A percentile compares a stretch with the other conserved stretches of the same genome.
Conservation (phyloP, 768 basidiomycete genomes). For the Kondoa malvinella region DNA sequence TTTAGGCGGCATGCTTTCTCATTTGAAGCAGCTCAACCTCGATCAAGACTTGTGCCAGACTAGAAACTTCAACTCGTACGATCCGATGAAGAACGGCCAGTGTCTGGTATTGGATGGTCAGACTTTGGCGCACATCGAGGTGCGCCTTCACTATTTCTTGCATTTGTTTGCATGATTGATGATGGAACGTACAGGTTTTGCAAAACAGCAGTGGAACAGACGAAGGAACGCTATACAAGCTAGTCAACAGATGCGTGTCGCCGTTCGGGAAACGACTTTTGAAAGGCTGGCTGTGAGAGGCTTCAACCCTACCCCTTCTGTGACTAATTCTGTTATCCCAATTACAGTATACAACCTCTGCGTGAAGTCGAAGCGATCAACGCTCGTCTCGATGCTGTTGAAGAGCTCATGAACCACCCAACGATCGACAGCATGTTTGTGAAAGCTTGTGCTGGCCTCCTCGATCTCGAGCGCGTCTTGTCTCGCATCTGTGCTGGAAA, state of each 20-base stretch:
- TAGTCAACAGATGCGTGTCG: slow-evolving; percentile 68
- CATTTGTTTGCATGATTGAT: neutral
- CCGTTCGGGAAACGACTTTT: slow-evolving; percentile 96
- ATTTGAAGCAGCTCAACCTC: slow-evolving; percentile 74
- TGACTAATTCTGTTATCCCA: neutral
- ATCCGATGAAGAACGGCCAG: slow-evolving; percentile 46
- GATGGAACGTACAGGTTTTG: slow-evolving; percentile 36
- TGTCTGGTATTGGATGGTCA: slow-evolving; percentile 81
- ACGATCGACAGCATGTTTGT: slow-evolving; percentile 61
- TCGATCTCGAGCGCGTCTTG: slow-evolving; percentile 83
- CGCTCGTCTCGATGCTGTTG: slow-evolving; percentile 83
- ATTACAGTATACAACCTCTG: slow-evolving; percentile 53
- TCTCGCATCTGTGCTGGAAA: slow-evolving; percentile 88
- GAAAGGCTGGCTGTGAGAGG: slow-evolving; percentile 59
- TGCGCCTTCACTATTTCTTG: neutral
- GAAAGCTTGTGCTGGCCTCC: slow-evolving; percentile 58
- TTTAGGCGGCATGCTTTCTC: slow-evolving; percentile 84
- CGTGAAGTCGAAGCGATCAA: slow-evolving; percentile 70
- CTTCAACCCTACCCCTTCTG: neutral
- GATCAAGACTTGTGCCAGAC: slow-evolving; percentile 87
- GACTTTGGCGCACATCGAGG: slow-evolving; percentile 86
- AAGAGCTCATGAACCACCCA: slow-evolving; percentile 68
- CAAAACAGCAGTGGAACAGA: slow-evolving; percentile 85
- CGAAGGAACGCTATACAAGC: slow-evolving; percentile 63
- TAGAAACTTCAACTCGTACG: slow-evolving; percentile 94